Evolutionary conservation across 345 rosid genomes (phyloP), one percentile per base, ranked within the genome.

Genomic region (Citropsis articulata): DNA sequence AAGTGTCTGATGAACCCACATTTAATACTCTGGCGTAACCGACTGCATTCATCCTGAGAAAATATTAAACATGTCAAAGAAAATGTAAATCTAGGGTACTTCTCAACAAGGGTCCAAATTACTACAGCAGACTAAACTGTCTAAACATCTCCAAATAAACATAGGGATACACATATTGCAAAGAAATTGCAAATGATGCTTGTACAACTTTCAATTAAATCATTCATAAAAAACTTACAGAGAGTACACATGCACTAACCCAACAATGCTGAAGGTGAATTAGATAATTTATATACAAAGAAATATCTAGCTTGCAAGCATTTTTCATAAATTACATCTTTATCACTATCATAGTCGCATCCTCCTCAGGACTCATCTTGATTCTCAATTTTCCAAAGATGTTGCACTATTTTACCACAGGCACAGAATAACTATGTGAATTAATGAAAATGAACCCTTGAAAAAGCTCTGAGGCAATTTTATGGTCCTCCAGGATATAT

Each of bases 21-120:
- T 86, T 87, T 89, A 71, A 96, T 85, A 82, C 89, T 88, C 88
- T 89, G 89, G 57, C 86, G 80, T 70, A 96, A 75, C 75, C 82
- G 83, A 75, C 81, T 85, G 88, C 99, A 96, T 84, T 96, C 99
- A 59, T 91, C 97, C 99, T 96, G 88, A 69, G 79, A 85, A 60
- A 55, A 80, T 61, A 82, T 56, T 64, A 36, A 81, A 66, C 61
- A 81, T 30, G 45, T 82, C 31, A 82, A 48, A 63, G 72, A 5
- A 66, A 33, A 38, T 72, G 60, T 24, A 68, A 62, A 72, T 66
- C 24, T 33, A 12, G 18, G 9, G 64, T 12, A 60, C 7, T 53
- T 53, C 21, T 60, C 64, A 71, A 48, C 33, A 72, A 59, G 71
- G 61, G 45, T 63, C 35, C 62, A 67, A 70, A 67, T 71, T 62